Conservation (phyloP, 225 moss, liverwort and hornwort genomes). For the Lunularia cruciata region DNA sequence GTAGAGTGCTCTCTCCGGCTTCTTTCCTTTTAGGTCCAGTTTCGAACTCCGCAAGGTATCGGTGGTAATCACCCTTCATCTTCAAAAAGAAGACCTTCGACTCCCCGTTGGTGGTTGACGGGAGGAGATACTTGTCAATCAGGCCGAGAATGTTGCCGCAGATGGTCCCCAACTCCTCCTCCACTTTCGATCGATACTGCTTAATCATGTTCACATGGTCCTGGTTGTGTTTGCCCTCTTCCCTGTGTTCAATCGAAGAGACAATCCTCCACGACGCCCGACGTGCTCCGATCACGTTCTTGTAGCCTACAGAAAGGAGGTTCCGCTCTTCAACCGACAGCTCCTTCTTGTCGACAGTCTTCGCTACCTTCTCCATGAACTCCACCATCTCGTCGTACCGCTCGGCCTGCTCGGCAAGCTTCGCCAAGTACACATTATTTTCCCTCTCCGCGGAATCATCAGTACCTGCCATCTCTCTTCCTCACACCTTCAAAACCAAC, state of each 20-base stretch:
- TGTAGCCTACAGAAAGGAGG: constrained; percentile 64
- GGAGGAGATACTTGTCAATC: constrained; percentile 72
- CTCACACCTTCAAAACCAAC: too few species aligned
- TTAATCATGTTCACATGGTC: constrained; percentile 75
- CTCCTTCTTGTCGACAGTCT: constrained; percentile 50
- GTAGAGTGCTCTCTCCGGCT: too few species aligned
- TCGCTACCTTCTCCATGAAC: constrained; percentile 73
- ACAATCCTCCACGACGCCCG: constrained; percentile 56
- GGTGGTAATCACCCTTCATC: too few species aligned
- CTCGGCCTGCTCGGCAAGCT: too few species aligned
- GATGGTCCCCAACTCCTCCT: constrained; percentile 67
- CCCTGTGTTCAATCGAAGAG: constrained; percentile 42
- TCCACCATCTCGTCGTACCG: constrained; percentile 56
- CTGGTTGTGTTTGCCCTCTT: constrained; percentile 74
- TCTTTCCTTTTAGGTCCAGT: too few species aligned
- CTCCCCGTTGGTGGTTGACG: constrained; percentile 68
- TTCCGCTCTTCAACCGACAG: constrained; percentile 67
- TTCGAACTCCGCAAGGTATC: too few species aligned
- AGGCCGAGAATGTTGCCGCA: constrained; percentile 65
- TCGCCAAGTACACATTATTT: too few species aligned
- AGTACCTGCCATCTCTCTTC: too few species aligned
- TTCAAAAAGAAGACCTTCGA: constrained; percentile 42
- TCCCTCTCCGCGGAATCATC: too few species aligned
- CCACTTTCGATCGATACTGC: constrained; percentile 70
- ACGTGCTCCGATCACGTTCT: constrained; percentile 67